Evolutionary conservation across 2,329 filamentous ascomycete genomes (phyloP).

Genomic region (Fusarium sulawesiense): DNA sequence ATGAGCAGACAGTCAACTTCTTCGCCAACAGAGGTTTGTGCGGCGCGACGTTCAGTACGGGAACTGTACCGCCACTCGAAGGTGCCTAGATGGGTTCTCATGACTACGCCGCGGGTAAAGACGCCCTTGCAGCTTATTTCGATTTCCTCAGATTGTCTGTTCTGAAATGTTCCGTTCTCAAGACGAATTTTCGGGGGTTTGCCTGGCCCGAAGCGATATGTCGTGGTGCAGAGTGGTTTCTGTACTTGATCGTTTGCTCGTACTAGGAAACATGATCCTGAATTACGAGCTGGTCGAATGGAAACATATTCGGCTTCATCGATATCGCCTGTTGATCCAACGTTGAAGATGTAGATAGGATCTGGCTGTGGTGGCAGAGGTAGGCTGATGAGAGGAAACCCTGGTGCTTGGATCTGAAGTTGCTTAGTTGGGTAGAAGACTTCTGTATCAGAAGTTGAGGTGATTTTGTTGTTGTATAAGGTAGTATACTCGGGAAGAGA

Average conservation of each 20-base stretch:
- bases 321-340: slow-evolving; percentile 54
- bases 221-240: slow-evolving; percentile 61
- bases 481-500: slow-evolving; percentile 47
- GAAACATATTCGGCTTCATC: slow-evolving; percentile 62
- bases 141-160: slow-evolving; percentile 38
- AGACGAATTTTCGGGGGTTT: slow-evolving; percentile 60
- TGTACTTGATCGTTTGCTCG: slow-evolving; percentile 52
- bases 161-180: slow-evolving; percentile 2
- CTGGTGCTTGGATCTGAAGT: slow-evolving; percentile 62
- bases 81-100: slow-evolving; percentile 61
- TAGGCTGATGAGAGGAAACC: slow-evolving; percentile 57
- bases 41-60: slow-evolving; percentile 58
- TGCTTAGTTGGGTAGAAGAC: slow-evolving; percentile 57
- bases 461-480: slow-evolving; percentile 1
- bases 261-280: slow-evolving; percentile 62
- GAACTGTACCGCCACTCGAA: slow-evolving; percentile 68
- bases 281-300: slow-evolving; percentile 58
- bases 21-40: slow-evolving; percentile 39
- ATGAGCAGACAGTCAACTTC: slow-evolving; percentile 59
- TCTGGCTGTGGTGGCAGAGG: slow-evolving; percentile 53
- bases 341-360: slow-evolving; percentile 57
- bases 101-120: slow-evolving; percentile 59
- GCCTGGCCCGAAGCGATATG: slow-evolving; percentile 67
- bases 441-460: slow-evolving; percentile 12
- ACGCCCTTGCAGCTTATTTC: slow-evolving; percentile 52